A percentile compares a stretch with the other conserved stretches of the same genome.
phyloP scores from a whole-genome alignment of 345 rosid genomes.

The Aquilaria malaccensis region DNA sequence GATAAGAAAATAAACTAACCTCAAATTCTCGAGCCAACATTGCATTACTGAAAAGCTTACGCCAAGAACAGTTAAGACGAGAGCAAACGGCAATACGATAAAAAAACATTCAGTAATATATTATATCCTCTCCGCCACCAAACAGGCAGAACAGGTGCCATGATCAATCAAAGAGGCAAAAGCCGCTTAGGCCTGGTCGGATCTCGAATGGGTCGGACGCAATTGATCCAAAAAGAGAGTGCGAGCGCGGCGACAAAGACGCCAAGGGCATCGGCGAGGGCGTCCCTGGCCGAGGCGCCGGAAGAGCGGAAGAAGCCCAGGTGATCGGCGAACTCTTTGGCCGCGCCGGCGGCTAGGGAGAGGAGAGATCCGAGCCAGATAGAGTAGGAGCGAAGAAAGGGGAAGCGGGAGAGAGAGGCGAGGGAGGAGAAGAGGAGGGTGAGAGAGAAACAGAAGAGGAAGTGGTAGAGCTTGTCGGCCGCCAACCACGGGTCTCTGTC shows the following conservation, averaged over 20 bases:
- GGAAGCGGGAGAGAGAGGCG: slow-evolving; percentile 44
- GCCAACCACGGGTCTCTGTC: slow-evolving; percentile 76
- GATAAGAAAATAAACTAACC: too few species aligned
- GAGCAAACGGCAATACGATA: too few species aligned
- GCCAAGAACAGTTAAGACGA: too few species aligned
- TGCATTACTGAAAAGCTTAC: too few species aligned
- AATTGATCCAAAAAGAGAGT: slow-evolving; percentile 26
- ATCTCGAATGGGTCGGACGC: slow-evolving; percentile 14
- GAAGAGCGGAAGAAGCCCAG: slow-evolving; percentile 75
- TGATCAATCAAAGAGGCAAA: slow-evolving; percentile 42
- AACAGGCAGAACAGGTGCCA: too few species aligned
- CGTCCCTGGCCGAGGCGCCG: slow-evolving; percentile 80
- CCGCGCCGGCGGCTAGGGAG: slow-evolving; percentile 82
- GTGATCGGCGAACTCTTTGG: slow-evolving; percentile 90
- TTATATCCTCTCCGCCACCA: too few species aligned
- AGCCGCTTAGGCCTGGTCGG: slow-evolving; percentile 31
- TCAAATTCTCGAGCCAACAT: too few species aligned
- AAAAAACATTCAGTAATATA: too few species aligned
- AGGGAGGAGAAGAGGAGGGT: slow-evolving; percentile 51
- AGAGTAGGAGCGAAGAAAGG: slow-evolving; percentile 53
- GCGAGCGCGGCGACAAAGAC: slow-evolving; percentile 45
- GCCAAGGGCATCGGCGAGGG: slow-evolving; percentile 66
- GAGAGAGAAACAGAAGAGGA: slow-evolving; percentile 68
- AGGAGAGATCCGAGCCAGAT: slow-evolving; percentile 54
- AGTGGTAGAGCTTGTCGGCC: slow-evolving; percentile 76